Conservation (phyloP, 2,329 filamentous ascomycete genomes). For the Calycina marina region DNA sequence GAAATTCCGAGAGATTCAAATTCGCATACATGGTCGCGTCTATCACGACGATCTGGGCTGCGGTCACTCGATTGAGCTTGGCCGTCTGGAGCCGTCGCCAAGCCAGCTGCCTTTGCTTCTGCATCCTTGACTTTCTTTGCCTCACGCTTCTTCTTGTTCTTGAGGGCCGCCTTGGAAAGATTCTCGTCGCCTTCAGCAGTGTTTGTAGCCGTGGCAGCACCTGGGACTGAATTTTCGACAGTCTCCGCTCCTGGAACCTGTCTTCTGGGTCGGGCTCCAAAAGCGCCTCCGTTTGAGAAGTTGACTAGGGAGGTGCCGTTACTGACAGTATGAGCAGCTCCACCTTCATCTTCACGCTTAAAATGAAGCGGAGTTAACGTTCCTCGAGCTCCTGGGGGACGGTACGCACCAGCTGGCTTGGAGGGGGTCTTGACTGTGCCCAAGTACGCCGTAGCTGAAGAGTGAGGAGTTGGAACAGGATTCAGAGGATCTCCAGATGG, state of each 20-base stretch:
- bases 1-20: no score
- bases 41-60: conserved; percentile 32
- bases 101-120: conserved; percentile 42
- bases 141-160: conserved; percentile 98
- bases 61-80: conserved; percentile 16
- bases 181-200: conserved; percentile 48
- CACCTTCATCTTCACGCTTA: conserved; percentile 94
- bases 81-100: conserved; percentile 19
- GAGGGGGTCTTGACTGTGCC: conserved; percentile 84
- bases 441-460: conserved; percentile 69
- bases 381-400: conserved; percentile 84
- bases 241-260: conserved; percentile 79
- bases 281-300: no score
- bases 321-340: conserved; percentile 67
- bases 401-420: conserved; percentile 93
- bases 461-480: conserved; percentile 62
- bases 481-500: conserved; percentile 55
- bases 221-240: conserved; percentile 48
- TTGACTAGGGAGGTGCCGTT: conserved; percentile 54
- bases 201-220: conserved; percentile 50
- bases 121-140: conserved; percentile 81
- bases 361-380: conserved; percentile 82
- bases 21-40: conserved; percentile 37
- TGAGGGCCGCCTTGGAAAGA: conserved; percentile 70
- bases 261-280: conserved; percentile 62